These are phyloP conservation scores for Penicillium sp. DNA, from an alignment of 2,329 filamentous ascomycete species.

Conservation along the genomic window DNA sequence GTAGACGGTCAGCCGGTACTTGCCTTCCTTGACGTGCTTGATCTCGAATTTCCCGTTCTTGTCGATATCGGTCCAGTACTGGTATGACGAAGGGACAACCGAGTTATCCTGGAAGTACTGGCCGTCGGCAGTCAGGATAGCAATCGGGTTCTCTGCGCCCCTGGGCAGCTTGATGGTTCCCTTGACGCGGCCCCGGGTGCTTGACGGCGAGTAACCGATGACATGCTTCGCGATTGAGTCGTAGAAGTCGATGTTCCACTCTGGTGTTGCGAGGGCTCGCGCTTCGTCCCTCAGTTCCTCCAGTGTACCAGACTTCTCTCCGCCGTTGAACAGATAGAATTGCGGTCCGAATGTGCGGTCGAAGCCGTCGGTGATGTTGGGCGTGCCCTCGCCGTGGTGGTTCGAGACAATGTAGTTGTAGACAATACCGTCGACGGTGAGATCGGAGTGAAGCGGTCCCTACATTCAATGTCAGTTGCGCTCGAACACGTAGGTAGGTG, in stretches of 20 bases:
- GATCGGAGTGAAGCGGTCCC: conserved; percentile 66
- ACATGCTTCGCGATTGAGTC: conserved; percentile 65
- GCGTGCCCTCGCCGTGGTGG: conserved; percentile 66
- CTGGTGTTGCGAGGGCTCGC: conserved; percentile 53
- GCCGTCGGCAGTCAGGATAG: conserved; percentile 59
- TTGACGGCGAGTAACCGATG: conserved; percentile 62
- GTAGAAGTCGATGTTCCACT: conserved; percentile 66
- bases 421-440: conserved; percentile 68
- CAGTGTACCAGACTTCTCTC: conserved; percentile 52
- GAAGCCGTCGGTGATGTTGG: conserved; percentile 68
- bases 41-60: conserved; percentile 56
- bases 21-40: conserved; percentile 60
- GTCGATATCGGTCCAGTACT: conserved; percentile 66
- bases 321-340: conserved; percentile 68
- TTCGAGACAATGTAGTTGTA: conserved; percentile 70
- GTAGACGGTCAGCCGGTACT: conserved; percentile 67
- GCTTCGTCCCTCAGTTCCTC: conserved; percentile 61
- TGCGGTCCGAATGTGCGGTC: conserved; percentile 69
- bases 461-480: conserved; percentile 14
- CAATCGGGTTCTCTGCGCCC: conserved; percentile 58
- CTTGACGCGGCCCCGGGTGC: conserved; percentile 56
- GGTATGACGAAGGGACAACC: conserved; percentile 59
- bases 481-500: too few relatives aligned
- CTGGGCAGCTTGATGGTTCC: conserved; percentile 58
- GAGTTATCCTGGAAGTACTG: conserved; percentile 65